A percentile compares a stretch with the other conserved stretches of the same genome.
Conservation (phyloP, 139 green algal genomes). For the Pseudopediastrum boryanum region DNA sequence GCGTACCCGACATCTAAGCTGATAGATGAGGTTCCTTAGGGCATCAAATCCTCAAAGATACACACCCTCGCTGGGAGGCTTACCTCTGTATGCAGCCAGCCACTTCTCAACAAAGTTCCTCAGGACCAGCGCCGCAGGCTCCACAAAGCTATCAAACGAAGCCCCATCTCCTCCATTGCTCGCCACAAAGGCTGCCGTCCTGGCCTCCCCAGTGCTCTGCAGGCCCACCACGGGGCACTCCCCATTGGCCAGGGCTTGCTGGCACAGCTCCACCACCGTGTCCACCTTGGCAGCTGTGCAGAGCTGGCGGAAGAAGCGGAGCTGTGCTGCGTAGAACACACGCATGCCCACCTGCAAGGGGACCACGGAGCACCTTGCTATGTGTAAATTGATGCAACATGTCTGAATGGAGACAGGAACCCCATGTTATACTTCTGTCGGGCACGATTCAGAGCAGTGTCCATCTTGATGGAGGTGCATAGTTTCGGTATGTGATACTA, state of each 20-base stretch:
- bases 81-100: neutral
- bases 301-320: conserved; percentile 83
- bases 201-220: conserved; percentile 68
- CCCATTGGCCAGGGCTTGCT: conserved; percentile 56
- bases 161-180: conserved; percentile 38
- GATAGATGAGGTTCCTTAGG: too few species aligned
- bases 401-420: too few species aligned
- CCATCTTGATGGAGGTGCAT: too few species aligned
- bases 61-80: too few species aligned
- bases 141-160: conserved; percentile 55
- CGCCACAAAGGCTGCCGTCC: conserved; percentile 64
- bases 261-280: conserved; percentile 33
- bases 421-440: too few species aligned
- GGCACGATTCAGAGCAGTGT: too few species aligned
- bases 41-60: too few species aligned
- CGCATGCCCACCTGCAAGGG: too few species aligned
- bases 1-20: too few species aligned
- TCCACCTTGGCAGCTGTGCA: conserved; percentile 79
- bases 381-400: too few species aligned
- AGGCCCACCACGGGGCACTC: conserved; percentile 76
- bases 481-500: too few species aligned
- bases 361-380: too few species aligned
- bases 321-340: conserved; percentile 64
- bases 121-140: conserved; percentile 53
- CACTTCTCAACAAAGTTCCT: conserved; percentile 42